A percentile compares a stretch with the other conserved stretches of the same genome.
Conservation (phyloP, 768 basidiomycete genomes). For the Collybia nuda region DNA sequence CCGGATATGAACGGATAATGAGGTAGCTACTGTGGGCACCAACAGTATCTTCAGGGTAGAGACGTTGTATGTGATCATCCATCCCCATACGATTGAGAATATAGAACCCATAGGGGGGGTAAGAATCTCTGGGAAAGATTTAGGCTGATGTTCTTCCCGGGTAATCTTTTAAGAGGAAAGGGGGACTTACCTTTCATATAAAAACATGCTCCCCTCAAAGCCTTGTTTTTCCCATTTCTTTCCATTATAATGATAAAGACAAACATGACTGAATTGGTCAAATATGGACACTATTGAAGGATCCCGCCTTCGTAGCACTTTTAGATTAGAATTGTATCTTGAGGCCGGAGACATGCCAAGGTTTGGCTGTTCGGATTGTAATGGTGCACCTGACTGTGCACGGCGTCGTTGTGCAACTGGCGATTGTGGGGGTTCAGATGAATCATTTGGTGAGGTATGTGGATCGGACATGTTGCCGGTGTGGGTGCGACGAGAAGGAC, state of each 20-base stretch:
- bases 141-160: slow-evolving; percentile 8
- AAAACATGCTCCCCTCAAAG: slow-evolving; percentile 86
- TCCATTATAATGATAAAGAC: slow-evolving; percentile 74
- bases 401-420: slow-evolving; percentile 14
- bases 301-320: slow-evolving; percentile 75
- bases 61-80: slow-evolving; percentile 72
- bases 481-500: slow-evolving; percentile 27
- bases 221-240: slow-evolving; percentile 82
- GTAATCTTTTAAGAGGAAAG: slow-evolving; percentile 4
- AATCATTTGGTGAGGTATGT: slow-evolving; percentile 9
- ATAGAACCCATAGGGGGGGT: slow-evolving; percentile 84
- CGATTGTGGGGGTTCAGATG: slow-evolving; percentile 11
- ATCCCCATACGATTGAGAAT: slow-evolving; percentile 81
- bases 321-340: slow-evolving; percentile 76
- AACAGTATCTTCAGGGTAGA: slow-evolving; percentile 80
- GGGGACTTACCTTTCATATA: slow-evolving; percentile 75
- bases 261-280: slow-evolving; percentile 88
- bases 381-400: slow-evolving; percentile 18
- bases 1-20: slow-evolving; percentile 73
- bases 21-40: slow-evolving; percentile 61
- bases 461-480: slow-evolving; percentile 13
- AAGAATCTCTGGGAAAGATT: slow-evolving; percentile 51
- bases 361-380: slow-evolving; percentile 19
- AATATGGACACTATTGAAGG: slow-evolving; percentile 78
- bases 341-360: slow-evolving; percentile 64